Evolutionary conservation across 352 stramenopile species (phyloP).

Genomic region (Peronospora destructor): DNA sequence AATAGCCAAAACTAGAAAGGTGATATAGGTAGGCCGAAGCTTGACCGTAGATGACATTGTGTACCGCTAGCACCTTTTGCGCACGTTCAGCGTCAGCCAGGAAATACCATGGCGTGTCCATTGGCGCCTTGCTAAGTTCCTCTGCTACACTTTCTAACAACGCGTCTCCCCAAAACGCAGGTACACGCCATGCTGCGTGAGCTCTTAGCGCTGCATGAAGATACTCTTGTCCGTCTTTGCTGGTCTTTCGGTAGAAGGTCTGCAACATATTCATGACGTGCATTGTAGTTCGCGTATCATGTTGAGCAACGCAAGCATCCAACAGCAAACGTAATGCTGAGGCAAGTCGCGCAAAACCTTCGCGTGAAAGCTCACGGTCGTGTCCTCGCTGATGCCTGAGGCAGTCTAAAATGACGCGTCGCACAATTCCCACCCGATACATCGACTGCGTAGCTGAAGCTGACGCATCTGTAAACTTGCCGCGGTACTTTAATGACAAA

Average conservation of each 20-base stretch:
- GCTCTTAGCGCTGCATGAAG: conserved; percentile 44
- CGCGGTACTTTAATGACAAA: conserved; percentile 43
- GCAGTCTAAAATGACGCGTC: conserved; percentile 54
- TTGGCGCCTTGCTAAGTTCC: conserved; percentile 66
- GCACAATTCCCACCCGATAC: conserved; percentile 66
- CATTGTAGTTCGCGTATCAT: conserved; percentile 62
- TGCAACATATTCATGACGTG: conserved; percentile 83
- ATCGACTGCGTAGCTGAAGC: conserved; percentile 36
- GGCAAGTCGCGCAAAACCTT: conserved; percentile 50
- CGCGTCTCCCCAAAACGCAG: conserved; percentile 67
- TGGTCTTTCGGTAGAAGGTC: conserved; percentile 58
- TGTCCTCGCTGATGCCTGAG: conserved; percentile 65
- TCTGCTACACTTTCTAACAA: conserved; percentile 68
- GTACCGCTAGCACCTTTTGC: conserved; percentile 66
- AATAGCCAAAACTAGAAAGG: conserved; percentile 64
- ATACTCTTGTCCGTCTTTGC: conserved; percentile 51
- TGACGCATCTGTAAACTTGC: conserved; percentile 55
- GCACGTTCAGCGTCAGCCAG: conserved; percentile 43
- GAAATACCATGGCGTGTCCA: conserved; percentile 64
- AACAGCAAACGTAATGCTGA: conserved; percentile 52
- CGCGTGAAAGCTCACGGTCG: conserved; percentile 42
- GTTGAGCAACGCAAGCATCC: conserved; percentile 49
- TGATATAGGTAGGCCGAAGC: conserved; percentile 70
- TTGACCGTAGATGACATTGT: conserved; percentile 78
- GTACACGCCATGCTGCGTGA: conserved; percentile 59